Percentiles rank a stretch among this genome's conserved stretches.
phyloP scores from a whole-genome alignment of 2,329 filamentous ascomycete species.

The Fusarium haematococcum region DNA sequence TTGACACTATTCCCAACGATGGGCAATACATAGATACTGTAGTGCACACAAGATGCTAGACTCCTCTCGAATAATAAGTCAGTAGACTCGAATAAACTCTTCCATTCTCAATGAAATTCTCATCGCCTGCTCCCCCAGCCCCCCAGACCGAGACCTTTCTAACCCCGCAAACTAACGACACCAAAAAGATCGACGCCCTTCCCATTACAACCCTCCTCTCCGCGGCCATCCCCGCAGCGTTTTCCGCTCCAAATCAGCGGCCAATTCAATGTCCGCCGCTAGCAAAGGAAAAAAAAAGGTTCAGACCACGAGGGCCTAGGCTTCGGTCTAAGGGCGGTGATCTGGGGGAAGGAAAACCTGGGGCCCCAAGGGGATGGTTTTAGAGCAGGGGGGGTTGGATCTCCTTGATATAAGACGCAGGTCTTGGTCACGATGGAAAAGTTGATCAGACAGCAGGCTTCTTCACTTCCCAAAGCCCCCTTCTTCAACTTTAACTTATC shows the following conservation, averaged over 20 bases:
- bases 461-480: background rate
- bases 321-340: conserved; percentile 5
- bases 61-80: background rate
- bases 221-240: background rate
- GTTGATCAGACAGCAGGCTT: background rate
- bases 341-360: conserved; percentile 30
- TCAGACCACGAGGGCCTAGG: background rate
- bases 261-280: conserved; percentile 28
- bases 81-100: background rate
- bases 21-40: background rate
- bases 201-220: background rate
- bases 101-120: background rate
- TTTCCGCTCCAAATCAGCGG: background rate
- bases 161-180: background rate
- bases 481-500: background rate
- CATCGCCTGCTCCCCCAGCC: background rate
- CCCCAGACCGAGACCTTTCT: background rate
- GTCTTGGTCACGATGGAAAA: background rate
- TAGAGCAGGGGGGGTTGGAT: background rate
- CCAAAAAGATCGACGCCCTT: background rate
- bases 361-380: conserved; percentile 21
- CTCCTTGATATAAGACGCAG: conserved; percentile 13
- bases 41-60: background rate
- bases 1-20: background rate
- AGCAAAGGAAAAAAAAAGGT: background rate